These are phyloP conservation scores for Mortierella antarctica DNA, from an alignment of 192 early-diverging fungal genomes.

Conservation along the genomic window DNA sequence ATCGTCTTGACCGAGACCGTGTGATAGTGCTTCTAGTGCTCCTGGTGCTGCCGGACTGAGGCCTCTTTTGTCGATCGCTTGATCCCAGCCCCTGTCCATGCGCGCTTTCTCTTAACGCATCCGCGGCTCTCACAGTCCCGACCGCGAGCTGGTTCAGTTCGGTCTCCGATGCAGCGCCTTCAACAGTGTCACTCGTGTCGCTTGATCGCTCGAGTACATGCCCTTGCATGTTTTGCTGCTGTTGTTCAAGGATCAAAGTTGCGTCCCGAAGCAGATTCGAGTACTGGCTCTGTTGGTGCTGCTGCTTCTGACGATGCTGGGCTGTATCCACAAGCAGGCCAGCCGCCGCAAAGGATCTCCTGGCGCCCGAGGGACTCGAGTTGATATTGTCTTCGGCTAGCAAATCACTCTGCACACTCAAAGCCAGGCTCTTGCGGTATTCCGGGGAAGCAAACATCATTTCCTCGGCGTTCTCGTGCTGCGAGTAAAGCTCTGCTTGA, in stretches of 20 bases:
- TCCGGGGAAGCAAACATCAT: slow-evolving; percentile 46
- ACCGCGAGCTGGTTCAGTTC: too few relatives aligned
- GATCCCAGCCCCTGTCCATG: too few relatives aligned
- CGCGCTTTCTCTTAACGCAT: too few relatives aligned
- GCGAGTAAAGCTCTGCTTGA: neutral
- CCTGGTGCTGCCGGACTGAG: too few relatives aligned
- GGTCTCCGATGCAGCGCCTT: too few relatives aligned
- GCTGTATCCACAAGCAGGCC: too few relatives aligned
- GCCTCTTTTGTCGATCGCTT: too few relatives aligned
- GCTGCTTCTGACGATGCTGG: neutral
- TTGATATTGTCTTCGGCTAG: neutral
- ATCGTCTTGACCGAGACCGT: slow-evolving; percentile 20
- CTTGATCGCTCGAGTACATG: too few relatives aligned
- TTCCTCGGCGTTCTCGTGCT: slow-evolving; percentile 2
- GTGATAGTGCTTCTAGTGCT: slow-evolving; percentile 15
- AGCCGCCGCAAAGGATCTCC: too few relatives aligned
- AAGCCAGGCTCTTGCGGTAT: slow-evolving; percentile 32
- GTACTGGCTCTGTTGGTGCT: slow-evolving; percentile 13
- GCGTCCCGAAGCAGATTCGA: slow-evolving; percentile 38
- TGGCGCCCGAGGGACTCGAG: too few relatives aligned
- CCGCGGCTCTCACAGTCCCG: too few relatives aligned
- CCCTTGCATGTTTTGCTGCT: neutral
- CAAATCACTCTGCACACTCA: slow-evolving; percentile 32
- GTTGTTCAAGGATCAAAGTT: slow-evolving; percentile 31
- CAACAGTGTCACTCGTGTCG: too few relatives aligned